Conservation (phyloP, 1,284 basidiomycete species). For the Fistulina hepatica region DNA sequence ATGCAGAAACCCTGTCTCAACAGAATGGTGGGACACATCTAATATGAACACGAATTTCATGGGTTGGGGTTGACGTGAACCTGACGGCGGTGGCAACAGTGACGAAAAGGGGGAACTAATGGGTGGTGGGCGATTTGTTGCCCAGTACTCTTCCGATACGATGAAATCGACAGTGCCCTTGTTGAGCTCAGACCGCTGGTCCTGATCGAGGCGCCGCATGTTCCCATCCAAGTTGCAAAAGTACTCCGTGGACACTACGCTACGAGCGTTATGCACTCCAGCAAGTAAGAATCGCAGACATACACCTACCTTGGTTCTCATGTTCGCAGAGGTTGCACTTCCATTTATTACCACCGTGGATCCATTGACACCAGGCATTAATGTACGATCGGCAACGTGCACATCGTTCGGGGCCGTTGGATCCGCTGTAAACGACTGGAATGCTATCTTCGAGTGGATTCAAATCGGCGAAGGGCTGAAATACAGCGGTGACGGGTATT, state of each 20-base stretch:
- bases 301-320: conserved; percentile 62
- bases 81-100: conserved; percentile 34
- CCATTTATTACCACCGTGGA: conserved; percentile 81
- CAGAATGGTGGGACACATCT: conserved; percentile 72
- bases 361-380: conserved; percentile 90
- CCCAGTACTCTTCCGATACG: conserved; percentile 85
- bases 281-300: conserved; percentile 8
- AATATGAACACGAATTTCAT: conserved; percentile 83
- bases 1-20: conserved; percentile 65
- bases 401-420: conserved; percentile 78
- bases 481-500: conserved; percentile 75
- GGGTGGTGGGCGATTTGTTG: conserved; percentile 50
- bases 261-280: too few relatives aligned
- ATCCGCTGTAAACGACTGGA: conserved; percentile 63
- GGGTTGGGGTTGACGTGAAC: conserved; percentile 49
- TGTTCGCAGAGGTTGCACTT: conserved; percentile 86
- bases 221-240: conserved; percentile 81
- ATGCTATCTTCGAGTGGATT: conserved; percentile 76
- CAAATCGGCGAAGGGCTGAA: conserved; percentile 86
- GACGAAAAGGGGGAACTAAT: conserved; percentile 43
- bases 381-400: conserved; percentile 83
- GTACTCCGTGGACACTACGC: conserved; percentile 67
- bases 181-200: conserved; percentile 77
- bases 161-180: conserved; percentile 90
- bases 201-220: conserved; percentile 74